These are phyloP conservation scores for Pterocarpus santalinus DNA, from an alignment of 306 rosid genomes.

Conservation along the genomic window DNA sequence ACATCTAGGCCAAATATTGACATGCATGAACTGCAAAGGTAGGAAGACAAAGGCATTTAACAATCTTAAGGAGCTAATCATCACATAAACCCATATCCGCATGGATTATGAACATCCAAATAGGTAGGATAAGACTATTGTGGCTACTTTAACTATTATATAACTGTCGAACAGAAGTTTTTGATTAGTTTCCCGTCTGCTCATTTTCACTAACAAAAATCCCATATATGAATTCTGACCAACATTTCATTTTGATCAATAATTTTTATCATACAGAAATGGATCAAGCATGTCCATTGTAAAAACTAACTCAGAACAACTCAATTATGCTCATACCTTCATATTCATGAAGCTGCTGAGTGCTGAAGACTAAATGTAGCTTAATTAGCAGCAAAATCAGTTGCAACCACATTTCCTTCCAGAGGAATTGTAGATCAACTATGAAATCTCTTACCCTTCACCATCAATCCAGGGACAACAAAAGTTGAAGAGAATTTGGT, in stretches of 20 bases:
- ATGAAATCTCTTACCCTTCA: constrained; percentile 52
- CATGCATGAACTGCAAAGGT: constrained; percentile 1
- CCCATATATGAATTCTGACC: constrained; percentile 18
- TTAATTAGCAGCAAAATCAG: constrained; percentile 59
- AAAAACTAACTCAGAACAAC: constrained; percentile 37
- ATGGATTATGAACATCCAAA: constrained; percentile 25
- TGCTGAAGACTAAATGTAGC: constrained; percentile 58
- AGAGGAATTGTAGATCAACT: constrained; percentile 50
- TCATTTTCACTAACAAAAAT: background rate
- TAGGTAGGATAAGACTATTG: background rate
- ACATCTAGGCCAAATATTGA: constrained; percentile 13
- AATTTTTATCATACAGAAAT: background rate
- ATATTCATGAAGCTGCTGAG: constrained; percentile 60
- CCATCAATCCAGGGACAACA: constrained; percentile 40
- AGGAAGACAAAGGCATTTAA: constrained; percentile 7
- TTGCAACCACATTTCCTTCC: constrained; percentile 60
- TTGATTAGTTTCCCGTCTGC: background rate
- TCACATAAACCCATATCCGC: constrained; percentile 17
- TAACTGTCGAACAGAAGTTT: constrained; percentile 6
- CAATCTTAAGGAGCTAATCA: constrained; percentile 17
- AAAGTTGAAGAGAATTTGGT: constrained; percentile 45
- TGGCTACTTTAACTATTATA: background rate
- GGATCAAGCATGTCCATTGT: constrained; percentile 36
- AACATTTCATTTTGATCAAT: background rate
- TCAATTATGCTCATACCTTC: constrained; percentile 69